Conservation (phyloP, 2,329 filamentous ascomycete species). For the Paracamarosporium sp. region DNA sequence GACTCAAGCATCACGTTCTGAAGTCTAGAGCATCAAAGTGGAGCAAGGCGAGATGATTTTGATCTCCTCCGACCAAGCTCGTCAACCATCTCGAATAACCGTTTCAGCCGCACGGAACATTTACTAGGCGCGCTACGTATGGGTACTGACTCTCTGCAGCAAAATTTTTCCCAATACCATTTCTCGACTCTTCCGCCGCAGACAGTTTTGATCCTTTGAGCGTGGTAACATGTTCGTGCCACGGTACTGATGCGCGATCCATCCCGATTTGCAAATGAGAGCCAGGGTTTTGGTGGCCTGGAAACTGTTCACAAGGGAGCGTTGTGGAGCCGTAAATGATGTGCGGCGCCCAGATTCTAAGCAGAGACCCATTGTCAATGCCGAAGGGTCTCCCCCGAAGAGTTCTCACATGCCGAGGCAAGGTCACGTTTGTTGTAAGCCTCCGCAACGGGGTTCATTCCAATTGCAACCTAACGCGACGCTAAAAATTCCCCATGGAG, state of each 20-base stretch:
- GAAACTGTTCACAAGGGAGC: background rate
- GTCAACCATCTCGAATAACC: background rate
- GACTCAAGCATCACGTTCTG: background rate
- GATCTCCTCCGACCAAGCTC: background rate
- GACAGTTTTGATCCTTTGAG: background rate
- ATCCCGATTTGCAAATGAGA: background rate
- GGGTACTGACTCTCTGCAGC: background rate
- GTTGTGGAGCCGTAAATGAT: background rate
- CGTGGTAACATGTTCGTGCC: background rate
- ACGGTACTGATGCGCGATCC: background rate
- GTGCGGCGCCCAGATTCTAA: background rate
- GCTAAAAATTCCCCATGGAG: conserved; percentile 13
- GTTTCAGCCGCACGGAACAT: background rate
- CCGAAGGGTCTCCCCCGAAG: background rate
- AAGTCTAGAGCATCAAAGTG: conserved; percentile 12
- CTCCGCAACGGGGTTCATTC: background rate
- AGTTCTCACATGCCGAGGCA: background rate
- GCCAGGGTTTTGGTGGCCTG: background rate
- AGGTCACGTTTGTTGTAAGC: background rate
- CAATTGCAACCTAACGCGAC: background rate
- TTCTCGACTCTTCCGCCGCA: background rate
- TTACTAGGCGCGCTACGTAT: background rate
- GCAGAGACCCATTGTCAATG: background rate
- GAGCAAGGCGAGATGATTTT: background rate
- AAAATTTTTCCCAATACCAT: background rate